Conservation (phyloP, 2,329 filamentous ascomycete genomes). For the Coniosporium tulheliwenetii region DNA sequence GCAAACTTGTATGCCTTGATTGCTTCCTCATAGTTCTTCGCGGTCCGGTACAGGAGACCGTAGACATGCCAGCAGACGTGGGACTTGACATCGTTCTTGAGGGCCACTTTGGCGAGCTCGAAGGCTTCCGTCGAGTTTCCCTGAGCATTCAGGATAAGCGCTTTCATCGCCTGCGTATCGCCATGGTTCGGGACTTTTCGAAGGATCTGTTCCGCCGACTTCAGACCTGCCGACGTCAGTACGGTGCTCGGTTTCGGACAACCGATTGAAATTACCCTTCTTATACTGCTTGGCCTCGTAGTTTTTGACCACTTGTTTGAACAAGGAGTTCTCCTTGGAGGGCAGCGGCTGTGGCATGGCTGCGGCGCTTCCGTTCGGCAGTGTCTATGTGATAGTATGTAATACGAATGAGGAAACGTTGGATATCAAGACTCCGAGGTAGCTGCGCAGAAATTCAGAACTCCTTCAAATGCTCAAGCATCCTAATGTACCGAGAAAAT, state of each 20-base stretch:
- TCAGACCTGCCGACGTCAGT: constrained; percentile 48
- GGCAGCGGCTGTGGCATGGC: constrained; percentile 39
- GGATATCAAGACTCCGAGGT: no score
- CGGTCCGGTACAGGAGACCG: constrained; percentile 77
- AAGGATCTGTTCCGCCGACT: constrained; percentile 90
- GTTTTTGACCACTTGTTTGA: constrained; percentile 83
- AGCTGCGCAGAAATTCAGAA: no score
- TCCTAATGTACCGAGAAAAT: no score
- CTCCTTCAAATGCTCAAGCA: no score
- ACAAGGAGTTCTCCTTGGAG: constrained; percentile 86
- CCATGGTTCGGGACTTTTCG: constrained; percentile 92
- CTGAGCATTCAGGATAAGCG: constrained; percentile 83
- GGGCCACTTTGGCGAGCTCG: constrained; percentile 74
- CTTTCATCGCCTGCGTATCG: constrained; percentile 98
- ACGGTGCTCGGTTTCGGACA: not conserved
- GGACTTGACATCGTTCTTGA: constrained; percentile 96
- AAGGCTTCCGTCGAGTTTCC: constrained; percentile 93
- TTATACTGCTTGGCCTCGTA: constrained; percentile 99
- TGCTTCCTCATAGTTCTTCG: constrained; percentile 97
- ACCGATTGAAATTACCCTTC: constrained; percentile 36
- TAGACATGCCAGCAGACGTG: constrained; percentile 99
- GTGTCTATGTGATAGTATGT: not conserved
- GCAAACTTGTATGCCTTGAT: constrained; percentile 99
- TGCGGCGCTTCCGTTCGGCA: not conserved
- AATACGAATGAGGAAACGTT: no score